Percentiles rank a stretch among this genome's conserved stretches.
Conservation (phyloP, 306 rosid genomes). For the Quercus glauca region DNA sequence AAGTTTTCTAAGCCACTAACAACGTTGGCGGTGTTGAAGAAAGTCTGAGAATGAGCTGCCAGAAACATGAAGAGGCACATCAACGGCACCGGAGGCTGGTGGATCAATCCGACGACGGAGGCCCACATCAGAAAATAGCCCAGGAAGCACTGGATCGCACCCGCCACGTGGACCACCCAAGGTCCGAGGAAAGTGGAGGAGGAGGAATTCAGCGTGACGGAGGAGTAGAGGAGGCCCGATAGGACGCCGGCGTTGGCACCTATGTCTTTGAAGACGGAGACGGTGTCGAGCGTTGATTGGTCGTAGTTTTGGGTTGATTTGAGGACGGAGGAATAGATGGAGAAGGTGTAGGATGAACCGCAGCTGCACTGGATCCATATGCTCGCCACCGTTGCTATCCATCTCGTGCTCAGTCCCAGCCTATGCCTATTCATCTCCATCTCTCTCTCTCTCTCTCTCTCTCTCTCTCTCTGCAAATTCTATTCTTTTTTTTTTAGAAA, state of each 20-base stretch:
- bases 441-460: no score
- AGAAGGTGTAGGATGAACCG: slow-evolving; percentile 84
- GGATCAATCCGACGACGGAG: slow-evolving; percentile 55
- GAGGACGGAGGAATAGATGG: slow-evolving; percentile 71
- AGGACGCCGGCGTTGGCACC: slow-evolving; percentile 81
- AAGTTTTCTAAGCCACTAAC: slow-evolving; percentile 70
- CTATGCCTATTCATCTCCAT: slow-evolving; percentile 38
- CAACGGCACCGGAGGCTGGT: slow-evolving; percentile 58
- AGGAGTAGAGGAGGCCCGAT: slow-evolving; percentile 77
- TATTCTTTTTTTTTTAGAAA: no score
- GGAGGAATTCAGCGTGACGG: slow-evolving; percentile 32
- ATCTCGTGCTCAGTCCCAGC: slow-evolving; percentile 39
- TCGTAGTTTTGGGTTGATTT: slow-evolving; percentile 72
- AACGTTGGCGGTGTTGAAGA: slow-evolving; percentile 69
- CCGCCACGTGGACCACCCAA: slow-evolving; percentile 61
- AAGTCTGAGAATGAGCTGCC: slow-evolving; percentile 70
- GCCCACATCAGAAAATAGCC: slow-evolving; percentile 81
- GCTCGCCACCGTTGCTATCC: slow-evolving; percentile 62
- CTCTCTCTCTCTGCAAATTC: no score
- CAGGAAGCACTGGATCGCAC: slow-evolving; percentile 54
- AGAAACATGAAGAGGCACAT: slow-evolving; percentile 69
- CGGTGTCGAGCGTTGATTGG: slow-evolving; percentile 87
- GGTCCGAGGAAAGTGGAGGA: slow-evolving; percentile 40
- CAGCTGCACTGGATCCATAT: slow-evolving; percentile 83
- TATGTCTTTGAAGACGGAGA: slow-evolving; percentile 93